These are phyloP conservation scores for Atkinsonella hypoxylon DNA, from an alignment of 2,329 filamentous ascomycete species.

Conservation along the genomic window DNA sequence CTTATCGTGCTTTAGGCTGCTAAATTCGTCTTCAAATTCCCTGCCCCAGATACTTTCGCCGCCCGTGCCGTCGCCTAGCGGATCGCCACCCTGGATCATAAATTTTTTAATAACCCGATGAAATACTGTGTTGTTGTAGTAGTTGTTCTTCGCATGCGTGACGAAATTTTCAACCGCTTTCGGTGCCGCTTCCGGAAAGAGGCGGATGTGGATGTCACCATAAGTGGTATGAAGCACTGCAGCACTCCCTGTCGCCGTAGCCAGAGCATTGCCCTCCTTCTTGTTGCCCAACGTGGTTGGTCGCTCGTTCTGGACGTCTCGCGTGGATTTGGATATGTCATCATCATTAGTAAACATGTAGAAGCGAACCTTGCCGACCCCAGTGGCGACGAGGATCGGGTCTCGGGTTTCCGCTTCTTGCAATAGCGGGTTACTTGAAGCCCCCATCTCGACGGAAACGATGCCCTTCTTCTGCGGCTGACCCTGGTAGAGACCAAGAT, in stretches of 20 bases:
- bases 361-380: conserved; percentile 78
- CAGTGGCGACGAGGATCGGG: conserved; percentile 77
- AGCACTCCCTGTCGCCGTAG: conserved; percentile 60
- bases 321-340: conserved; percentile 67
- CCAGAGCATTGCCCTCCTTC: conserved; percentile 41
- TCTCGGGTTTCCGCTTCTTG: conserved; percentile 86
- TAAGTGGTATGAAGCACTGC: conserved; percentile 86
- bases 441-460: conserved; percentile 93
- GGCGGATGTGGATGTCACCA: conserved; percentile 84
- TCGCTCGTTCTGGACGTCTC: conserved; percentile 92
- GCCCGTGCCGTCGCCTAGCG: conserved; percentile 80
- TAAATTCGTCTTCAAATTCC: conserved; percentile 92
- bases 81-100: conserved; percentile 98
- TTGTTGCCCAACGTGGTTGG: conserved; percentile 54
- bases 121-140: conserved; percentile 97
- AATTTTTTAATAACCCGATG: conserved; percentile 96
- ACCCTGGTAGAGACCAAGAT: conserved; percentile 83
- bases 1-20: conserved; percentile 82
- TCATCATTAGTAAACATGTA: conserved; percentile 96
- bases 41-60: conserved; percentile 88
- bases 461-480: conserved; percentile 88
- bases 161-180: conserved; percentile 97
- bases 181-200: conserved; percentile 87
- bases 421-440: conserved; percentile 82
- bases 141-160: conserved; percentile 76